Evolutionary conservation across 768 basidiomycete genomes (phyloP).

Genomic region (Collybia nuda): DNA sequence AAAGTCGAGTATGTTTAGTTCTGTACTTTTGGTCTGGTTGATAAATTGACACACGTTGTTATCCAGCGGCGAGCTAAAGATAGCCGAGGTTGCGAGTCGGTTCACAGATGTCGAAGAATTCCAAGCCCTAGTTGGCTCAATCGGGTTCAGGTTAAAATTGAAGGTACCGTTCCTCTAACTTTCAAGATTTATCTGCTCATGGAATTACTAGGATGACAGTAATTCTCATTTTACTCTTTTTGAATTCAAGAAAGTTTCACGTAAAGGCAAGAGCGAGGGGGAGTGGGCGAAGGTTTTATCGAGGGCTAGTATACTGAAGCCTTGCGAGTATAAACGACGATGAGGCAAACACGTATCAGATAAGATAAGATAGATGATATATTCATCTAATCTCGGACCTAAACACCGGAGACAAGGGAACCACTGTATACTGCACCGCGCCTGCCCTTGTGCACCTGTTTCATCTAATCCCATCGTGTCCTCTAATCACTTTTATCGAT

Average conservation of each 20-base stretch:
- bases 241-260: conserved; percentile 67
- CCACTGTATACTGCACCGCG: background rate
- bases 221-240: conserved; percentile 88
- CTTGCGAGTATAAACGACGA: conserved; percentile 92
- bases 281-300: conserved; percentile 60
- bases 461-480: conserved; percentile 1
- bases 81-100: conserved; percentile 89
- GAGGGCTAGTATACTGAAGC: conserved; percentile 64
- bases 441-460: background rate
- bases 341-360: conserved; percentile 32
- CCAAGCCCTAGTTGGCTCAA: conserved; percentile 52
- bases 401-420: background rate
- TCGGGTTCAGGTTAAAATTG: conserved; percentile 72
- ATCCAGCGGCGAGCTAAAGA: conserved; percentile 73
- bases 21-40: background rate
- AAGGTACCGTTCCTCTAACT: conserved; percentile 48
- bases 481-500: background rate
- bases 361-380: conserved; percentile 7
- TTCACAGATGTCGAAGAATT: conserved; percentile 73
- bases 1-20: conserved; percentile 58
- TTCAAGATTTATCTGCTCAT: background rate
- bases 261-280: conserved; percentile 45
- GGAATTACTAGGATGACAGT: conserved; percentile 62
- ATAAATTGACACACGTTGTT: conserved; percentile 8
- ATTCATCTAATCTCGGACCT: conserved; percentile 5